Evolutionary conservation across 2,329 filamentous ascomycete species (phyloP), one percentile per base, ranked within the genome.

Genomic region (Talaromyces sp.): DNA sequence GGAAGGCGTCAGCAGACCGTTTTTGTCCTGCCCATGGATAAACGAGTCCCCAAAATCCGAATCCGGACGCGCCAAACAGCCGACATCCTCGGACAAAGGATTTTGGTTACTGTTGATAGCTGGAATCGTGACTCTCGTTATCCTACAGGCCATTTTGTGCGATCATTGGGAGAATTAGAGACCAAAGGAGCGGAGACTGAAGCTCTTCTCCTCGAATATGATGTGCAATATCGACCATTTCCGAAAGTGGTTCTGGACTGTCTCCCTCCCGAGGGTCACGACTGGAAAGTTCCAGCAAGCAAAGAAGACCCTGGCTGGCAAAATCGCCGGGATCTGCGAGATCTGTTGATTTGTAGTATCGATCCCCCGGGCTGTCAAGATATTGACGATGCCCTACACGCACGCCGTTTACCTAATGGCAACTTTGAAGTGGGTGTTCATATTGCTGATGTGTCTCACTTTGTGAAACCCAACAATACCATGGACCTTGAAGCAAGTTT

Each of bases 361-460:
- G 95, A 99, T 72, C 95, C 95, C 55, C 86, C 91, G 31, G 93
- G 93, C 1, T 99, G 95, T 75, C 93, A 98, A 70, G 95, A 99
- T 80, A 99, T 99, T 61, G 95, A 99, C 69, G 96, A 99, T 76
- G 95, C 95, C 19, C 84, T 99, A 7, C 96, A 99, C 75, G 93
- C 95, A 7, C 84, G 87, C 63, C 82, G 84, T 56, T 79, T 99
- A 24, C 88, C 91, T 0, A 98, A 98, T 69, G 95, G 96, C 50
- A 97, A 98, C 73, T 93, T 87, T 65, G 91, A 98, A 75, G 92
- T 99, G 10, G 95, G 95, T 64, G 95, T 99, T 17, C 96, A 99
- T 76, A 99, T 99, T 75, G 96, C 95, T 29, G 95, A 99, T 75
- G 95, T 99, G n/a, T 98, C 95, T 10, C 90, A 99, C 77, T 99